A percentile compares a stretch with the other conserved stretches of the same genome.
Evolutionary conservation across 192 early-diverging fungal genomes (phyloP).

Genomic region (Obelidium mucronatum): DNA sequence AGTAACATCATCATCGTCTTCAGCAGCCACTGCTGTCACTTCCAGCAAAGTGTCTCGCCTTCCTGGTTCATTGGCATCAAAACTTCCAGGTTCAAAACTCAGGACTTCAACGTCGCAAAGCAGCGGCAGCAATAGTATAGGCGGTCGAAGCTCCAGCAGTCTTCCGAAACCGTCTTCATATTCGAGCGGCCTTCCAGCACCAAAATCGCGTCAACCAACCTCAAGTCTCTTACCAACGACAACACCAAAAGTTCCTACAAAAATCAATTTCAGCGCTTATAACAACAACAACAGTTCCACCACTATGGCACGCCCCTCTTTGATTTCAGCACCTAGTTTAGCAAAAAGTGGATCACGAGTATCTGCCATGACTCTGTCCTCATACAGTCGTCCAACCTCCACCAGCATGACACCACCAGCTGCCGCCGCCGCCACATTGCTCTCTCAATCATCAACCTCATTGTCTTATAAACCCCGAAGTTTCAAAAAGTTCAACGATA

Average conservation of each 20-base stretch:
- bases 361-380: constrained; percentile 3
- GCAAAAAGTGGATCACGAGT: not conserved
- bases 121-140: not conserved
- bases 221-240: not conserved
- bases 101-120: not conserved
- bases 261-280: constrained; percentile 21
- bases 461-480: constrained; percentile 40
- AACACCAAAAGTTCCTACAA: constrained; percentile 5
- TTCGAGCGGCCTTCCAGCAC: too few relatives aligned
- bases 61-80: not conserved
- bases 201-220: too few relatives aligned
- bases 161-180: too few relatives aligned
- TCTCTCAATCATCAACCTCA: not conserved
- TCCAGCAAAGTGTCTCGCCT: not conserved
- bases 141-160: not conserved
- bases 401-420: not conserved
- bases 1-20: not conserved
- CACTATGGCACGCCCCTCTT: not conserved
- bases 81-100: not conserved
- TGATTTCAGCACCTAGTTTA: not conserved
- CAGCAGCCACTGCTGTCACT: not conserved
- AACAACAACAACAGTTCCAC: not conserved
- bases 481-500: constrained; percentile 49
- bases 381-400: not conserved
- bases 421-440: too few relatives aligned